phyloP scores from a whole-genome alignment of 2,329 filamentous ascomycete species.

The Alternaria hordeiaustralica region DNA sequence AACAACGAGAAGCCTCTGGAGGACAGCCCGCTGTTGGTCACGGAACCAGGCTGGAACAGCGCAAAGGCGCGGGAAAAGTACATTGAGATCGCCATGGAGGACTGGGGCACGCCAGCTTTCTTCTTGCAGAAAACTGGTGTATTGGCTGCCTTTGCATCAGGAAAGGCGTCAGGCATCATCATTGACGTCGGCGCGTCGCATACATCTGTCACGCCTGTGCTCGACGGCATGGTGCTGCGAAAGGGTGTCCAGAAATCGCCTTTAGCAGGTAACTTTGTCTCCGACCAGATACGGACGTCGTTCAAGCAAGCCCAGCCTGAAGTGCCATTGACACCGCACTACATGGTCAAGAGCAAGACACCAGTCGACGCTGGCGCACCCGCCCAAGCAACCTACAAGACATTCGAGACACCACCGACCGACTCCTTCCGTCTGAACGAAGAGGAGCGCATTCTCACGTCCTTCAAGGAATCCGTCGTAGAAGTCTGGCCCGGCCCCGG shows the following conservation, averaged over 20 bases:
- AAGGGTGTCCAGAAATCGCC: constrained; percentile 82
- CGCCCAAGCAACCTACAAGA: constrained; percentile 75
- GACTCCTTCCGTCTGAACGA: constrained; percentile 81
- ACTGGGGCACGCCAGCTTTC: constrained; percentile 93
- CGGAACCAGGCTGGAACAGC: constrained; percentile 91
- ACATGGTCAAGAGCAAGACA: constrained; percentile 84
- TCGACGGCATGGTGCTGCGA: constrained; percentile 94
- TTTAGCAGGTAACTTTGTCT: constrained; percentile 88
- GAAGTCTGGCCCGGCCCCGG: constrained; percentile 89
- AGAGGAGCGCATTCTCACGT: constrained; percentile 90
- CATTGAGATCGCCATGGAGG: constrained; percentile 96
- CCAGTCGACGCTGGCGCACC: constrained; percentile 85
- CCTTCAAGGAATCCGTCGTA: constrained; percentile 98
- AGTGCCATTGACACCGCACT: constrained; percentile 83
- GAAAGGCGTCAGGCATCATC: constrained; percentile 91
- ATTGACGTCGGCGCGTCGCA: constrained; percentile 90
- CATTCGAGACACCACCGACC: constrained; percentile 66
- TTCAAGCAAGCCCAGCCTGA: constrained; percentile 71
- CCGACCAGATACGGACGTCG: constrained; percentile 81
- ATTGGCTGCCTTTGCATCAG: constrained; percentile 87
- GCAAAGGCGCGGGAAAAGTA: constrained; percentile 88
- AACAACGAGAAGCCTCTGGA: constrained; percentile 75
- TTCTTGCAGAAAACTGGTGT: constrained; percentile 91
- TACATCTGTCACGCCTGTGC: constrained; percentile 86
- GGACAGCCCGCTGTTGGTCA: constrained; percentile 91